Base-by-base conservation (phyloP, 148 eudicot genomes). In the Pouteria glomerata region DNA sequence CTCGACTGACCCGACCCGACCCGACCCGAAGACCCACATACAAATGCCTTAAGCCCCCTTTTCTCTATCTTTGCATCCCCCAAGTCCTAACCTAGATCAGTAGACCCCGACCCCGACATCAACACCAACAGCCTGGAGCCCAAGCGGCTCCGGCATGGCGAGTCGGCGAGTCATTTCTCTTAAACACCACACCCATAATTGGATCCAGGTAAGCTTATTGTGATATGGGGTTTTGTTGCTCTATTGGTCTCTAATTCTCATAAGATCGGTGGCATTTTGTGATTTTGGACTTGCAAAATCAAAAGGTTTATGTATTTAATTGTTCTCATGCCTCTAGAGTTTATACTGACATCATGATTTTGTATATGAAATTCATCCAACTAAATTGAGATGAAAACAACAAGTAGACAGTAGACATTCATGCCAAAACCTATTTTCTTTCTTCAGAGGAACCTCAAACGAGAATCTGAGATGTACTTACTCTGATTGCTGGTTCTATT, bases 201-300 rank as follows among this genome's bases (percentile, higher is more conserved):
- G 98, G 96, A 62, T 81, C 94, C 13, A 90, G 89, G 98, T 90
- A 90, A 77, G 72, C 6, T 45, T 52, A 35, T 55, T 33, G n/a
- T 50, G n/a, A 4, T 41, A 47, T 70, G 52, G 41, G 63, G 7
- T n/a, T 42, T 63, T 74, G n/a, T 16, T 29, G 42, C 42, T 58
- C 7, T 62, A 6, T 35, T 37, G 29, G 8, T 61, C 21, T 60
- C 48, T 52, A 37, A 3, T 51, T 33, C 7, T 73, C 65, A 45
- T 27, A 57, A 41, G 31, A 34, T 4, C 44, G 3, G 69, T 51
- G 18, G 23, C 60, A 35, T 62, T 27, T 65, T 62, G 14, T 34
- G 21, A 2, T 23, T 10, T 47, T 37, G 14, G 39, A 31, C 18
- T 60, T 71, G 6, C 24, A 15, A 44, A 35, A 12, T 16, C 45